Percentiles rank a stretch among this genome's conserved stretches.
Conservation (phyloP, 805 yeast species). For the Lipomyces yamanashiensis region DNA sequence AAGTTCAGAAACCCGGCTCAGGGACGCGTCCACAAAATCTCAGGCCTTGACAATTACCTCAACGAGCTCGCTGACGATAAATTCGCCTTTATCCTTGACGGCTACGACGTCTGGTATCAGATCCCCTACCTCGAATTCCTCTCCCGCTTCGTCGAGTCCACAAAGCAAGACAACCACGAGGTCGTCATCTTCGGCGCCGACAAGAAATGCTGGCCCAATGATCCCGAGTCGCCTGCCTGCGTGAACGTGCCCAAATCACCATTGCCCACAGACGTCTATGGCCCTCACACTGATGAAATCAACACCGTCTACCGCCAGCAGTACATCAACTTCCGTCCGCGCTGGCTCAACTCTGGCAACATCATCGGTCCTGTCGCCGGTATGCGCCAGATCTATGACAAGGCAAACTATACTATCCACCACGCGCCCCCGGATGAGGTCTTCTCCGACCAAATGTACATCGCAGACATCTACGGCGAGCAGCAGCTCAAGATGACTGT, state of each 20-base stretch:
- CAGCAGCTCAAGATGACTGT: conserved; percentile 31
- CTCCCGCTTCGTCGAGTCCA: conserved; percentile 17
- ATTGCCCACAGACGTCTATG: conserved; percentile 31
- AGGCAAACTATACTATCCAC: conserved; percentile 33
- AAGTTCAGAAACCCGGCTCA: conserved; percentile 11
- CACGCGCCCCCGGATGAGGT: conserved; percentile 27
- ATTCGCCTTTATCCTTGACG: conserved; percentile 32
- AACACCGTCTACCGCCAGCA: conserved; percentile 13
- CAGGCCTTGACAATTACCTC: conserved; percentile 27
- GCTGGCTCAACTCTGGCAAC: conserved; percentile 38
- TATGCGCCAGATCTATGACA: conserved; percentile 31
- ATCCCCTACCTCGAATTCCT: conserved; percentile 25
- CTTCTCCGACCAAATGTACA: conserved; percentile 36
- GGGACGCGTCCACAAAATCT: conserved; percentile 32
- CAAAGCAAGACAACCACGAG: conserved; percentile 5
- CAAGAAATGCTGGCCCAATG: conserved; percentile 38
- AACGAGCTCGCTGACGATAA: conserved; percentile 17
- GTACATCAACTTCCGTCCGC: conserved; percentile 32
- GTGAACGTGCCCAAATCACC: conserved; percentile 32
- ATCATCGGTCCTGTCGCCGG: conserved; percentile 35
- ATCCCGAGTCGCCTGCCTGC: conserved; percentile 32
- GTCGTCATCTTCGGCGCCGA: conserved; percentile 35
- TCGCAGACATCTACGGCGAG: conserved; percentile 36
- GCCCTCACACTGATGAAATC: conserved; percentile 34
- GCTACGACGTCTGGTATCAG: conserved; percentile 37